phyloP scores from a whole-genome alignment of 2,329 filamentous ascomycete species.

The Podosphaera xanthii region DNA sequence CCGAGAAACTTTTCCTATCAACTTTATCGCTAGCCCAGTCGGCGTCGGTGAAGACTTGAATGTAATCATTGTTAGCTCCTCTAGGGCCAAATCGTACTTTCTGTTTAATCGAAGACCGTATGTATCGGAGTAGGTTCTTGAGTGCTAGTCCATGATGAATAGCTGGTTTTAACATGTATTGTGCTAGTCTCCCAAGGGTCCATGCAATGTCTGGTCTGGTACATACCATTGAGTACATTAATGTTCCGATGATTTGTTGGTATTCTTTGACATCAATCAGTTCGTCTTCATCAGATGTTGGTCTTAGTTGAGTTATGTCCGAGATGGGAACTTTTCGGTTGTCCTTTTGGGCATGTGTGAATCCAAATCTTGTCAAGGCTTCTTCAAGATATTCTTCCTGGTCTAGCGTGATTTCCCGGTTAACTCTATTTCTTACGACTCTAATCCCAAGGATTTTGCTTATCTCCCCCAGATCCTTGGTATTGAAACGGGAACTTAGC shows the following conservation, averaged over 20 bases:
- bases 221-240: neutral
- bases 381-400: neutral
- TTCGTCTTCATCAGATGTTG: neutral
- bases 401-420: neutral
- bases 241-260: neutral
- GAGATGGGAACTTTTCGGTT: neutral
- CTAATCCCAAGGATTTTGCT: neutral
- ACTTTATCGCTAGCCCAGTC: neutral
- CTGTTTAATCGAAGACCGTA: neutral
- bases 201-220: constrained; percentile 1
- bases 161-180: no score
- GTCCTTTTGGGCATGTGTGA: neutral
- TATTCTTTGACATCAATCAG: constrained; percentile 1
- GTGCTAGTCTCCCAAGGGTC: no score
- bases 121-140: no score
- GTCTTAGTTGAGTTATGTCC: neutral
- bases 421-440: neutral
- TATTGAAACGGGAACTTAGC: neutral
- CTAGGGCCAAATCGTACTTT: neutral
- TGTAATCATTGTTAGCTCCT: neutral
- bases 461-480: constrained; percentile 1
- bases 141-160: no score
- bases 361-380: neutral
- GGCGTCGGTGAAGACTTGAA: neutral
- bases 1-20: neutral